Conservation (phyloP, 495 filamentous ascomycete genomes). For the Paragyromitra xinjiangensis region DNA sequence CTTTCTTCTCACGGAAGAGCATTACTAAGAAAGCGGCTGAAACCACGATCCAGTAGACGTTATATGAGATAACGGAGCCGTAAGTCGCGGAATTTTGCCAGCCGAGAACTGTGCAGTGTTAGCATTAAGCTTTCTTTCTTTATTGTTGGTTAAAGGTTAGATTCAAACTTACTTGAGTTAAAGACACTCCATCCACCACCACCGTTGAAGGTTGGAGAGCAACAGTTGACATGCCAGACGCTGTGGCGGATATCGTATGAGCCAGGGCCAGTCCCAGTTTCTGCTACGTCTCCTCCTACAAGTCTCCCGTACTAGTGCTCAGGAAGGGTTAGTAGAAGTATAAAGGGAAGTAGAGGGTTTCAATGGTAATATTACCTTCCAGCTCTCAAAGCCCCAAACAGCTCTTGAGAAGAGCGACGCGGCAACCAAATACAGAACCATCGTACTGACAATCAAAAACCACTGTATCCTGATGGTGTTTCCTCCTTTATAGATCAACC, state of each 20-base stretch:
- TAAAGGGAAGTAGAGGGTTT: background rate
- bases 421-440: constrained; percentile 75
- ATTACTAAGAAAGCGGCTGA: constrained; percentile 69
- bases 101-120: constrained; percentile 64
- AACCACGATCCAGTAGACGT: constrained; percentile 81
- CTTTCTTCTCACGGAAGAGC: constrained; percentile 73
- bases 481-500: constrained; percentile 72
- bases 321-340: constrained; percentile 1
- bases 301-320: constrained; percentile 44
- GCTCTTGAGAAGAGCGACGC: constrained; percentile 73
- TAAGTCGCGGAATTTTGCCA: constrained; percentile 93
- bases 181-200: constrained; percentile 91
- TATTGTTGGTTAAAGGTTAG: constrained; percentile 39
- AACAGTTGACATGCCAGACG: constrained; percentile 95
- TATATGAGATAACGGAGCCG: constrained; percentile 84
- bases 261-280: constrained; percentile 79
- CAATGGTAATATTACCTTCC: constrained; percentile 47
- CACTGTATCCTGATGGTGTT: constrained; percentile 69
- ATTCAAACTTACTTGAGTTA: constrained; percentile 65
- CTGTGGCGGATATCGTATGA: constrained; percentile 85
- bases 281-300: constrained; percentile 76
- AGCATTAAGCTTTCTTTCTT: constrained; percentile 10
- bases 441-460: constrained; percentile 74
- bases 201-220: constrained; percentile 73
- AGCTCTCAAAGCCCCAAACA: constrained; percentile 69